Percentiles rank a stretch among this genome's conserved stretches.
phyloP scores from a whole-genome alignment of 2,329 filamentous ascomycete genomes.

The Zelopaecilomyces penicillatus region DNA sequence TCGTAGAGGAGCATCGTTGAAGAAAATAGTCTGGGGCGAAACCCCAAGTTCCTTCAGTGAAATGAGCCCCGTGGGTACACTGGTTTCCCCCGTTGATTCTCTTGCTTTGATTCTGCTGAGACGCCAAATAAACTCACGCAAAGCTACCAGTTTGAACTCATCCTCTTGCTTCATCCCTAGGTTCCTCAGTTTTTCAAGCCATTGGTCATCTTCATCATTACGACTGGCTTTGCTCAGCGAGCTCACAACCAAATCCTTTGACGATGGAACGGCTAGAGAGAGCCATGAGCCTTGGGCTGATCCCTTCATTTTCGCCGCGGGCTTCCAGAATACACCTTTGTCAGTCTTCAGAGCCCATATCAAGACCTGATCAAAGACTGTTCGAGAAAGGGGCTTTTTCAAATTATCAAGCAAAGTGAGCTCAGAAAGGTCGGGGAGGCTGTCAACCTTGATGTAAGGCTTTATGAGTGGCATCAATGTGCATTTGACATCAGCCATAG shows the following conservation, averaged over 20 bases:
- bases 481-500: slow-evolving; percentile 72
- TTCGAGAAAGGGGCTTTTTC: slow-evolving; percentile 70
- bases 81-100: slow-evolving; percentile 30
- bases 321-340: slow-evolving; percentile 80
- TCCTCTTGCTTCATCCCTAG: slow-evolving; percentile 77
- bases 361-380: slow-evolving; percentile 76
- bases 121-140: slow-evolving; percentile 88
- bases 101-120: slow-evolving; percentile 64
- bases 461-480: slow-evolving; percentile 72
- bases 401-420: slow-evolving; percentile 69
- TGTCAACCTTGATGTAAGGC: slow-evolving; percentile 70
- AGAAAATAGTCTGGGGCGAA: slow-evolving; percentile 82
- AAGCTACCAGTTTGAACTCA: slow-evolving; percentile 76
- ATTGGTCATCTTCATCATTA: slow-evolving; percentile 90
- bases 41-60: slow-evolving; percentile 67
- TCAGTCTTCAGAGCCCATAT: slow-evolving; percentile 79
- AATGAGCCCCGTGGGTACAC: slow-evolving; percentile 42
- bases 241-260: slow-evolving; percentile 47
- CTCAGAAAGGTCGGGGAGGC: slow-evolving; percentile 60
- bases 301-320: slow-evolving; percentile 57
- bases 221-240: slow-evolving; percentile 57
- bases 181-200: slow-evolving; percentile 77
- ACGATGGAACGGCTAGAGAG: slow-evolving; percentile 44
- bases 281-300: slow-evolving; percentile 54
- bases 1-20: slow-evolving; percentile 63